Evolutionary conservation across 257 asterid species (phyloP), one percentile per base, ranked within the genome.

Genomic region (Orobanche coerulescens): DNA sequence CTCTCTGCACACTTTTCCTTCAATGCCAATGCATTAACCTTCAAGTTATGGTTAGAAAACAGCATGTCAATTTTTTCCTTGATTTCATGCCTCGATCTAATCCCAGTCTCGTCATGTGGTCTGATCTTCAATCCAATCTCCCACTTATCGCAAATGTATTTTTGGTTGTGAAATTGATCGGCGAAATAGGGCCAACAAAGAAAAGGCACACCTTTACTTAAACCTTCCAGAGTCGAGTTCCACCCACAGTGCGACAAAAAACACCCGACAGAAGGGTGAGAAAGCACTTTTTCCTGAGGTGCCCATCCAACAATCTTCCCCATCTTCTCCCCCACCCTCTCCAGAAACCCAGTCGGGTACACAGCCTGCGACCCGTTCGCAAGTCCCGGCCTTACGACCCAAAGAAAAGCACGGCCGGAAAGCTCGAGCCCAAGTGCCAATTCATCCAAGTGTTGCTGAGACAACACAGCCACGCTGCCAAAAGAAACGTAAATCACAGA

Each of bases 191-290:
- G 82, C 84, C 84, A 81, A 11, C 82, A 81, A 4, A 73, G 53
- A 50, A 68, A 78, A 0, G 80, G 79, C 47, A 78, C 59, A 1
- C 84, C 84, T 5, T 1, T 12, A 15, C 70, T 58, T 20, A 64
- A 9, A 0, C 82, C 76, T 43, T 81, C 80, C 0, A 77, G 0
- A 34, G 73, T 67, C 39, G 84, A 80, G 14, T 74, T 77, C 82
- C 82, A 80, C 2, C 86, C 81, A 37, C 86, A 75, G 15, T 81
- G 84, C 6, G 73, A 64, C 13, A 81, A 0, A 43, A 78, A 81
- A 56, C 84, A 68, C 25, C 72, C 78, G 0, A 66, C 34, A 0
- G 82, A 63, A 25, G 70, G 66, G 49, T 78, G 84, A 9, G 65
- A 57, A 15, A 81, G 73, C 0, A 81, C 78, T 9, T 14, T 58